These are phyloP conservation scores for Eucalyptus sp. DNA, from an alignment of 345 rosid genomes.

Conservation along the genomic window DNA sequence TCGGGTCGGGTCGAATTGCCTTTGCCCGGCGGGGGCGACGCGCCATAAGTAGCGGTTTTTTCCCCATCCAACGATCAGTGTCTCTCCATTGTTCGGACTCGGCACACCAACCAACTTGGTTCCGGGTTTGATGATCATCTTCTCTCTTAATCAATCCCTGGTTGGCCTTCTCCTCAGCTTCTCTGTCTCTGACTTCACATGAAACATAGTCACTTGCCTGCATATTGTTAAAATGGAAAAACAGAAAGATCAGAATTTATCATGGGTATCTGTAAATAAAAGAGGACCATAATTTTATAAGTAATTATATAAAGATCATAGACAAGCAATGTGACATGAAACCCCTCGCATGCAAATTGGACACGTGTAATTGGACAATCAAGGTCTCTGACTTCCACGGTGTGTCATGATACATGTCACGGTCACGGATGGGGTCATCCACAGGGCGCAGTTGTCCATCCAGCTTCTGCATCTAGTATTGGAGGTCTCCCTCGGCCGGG, in stretches of 20 bases:
- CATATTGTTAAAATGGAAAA: neutral
- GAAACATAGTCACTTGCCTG: neutral
- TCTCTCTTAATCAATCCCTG: neutral
- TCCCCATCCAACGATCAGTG: neutral
- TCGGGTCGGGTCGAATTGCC: neutral
- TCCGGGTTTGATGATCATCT: neutral
- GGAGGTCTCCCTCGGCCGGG: neutral
- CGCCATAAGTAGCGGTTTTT: neutral
- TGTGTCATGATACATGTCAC: neutral
- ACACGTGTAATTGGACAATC: neutral
- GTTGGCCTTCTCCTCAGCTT: neutral
- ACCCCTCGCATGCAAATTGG: neutral
- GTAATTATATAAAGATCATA: neutral
- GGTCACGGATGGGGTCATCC: neutral
- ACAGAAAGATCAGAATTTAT: neutral
- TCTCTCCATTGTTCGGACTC: neutral
- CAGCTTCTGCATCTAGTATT: neutral
- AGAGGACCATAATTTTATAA: neutral
- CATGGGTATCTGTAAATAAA: neutral
- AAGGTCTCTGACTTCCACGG: neutral
- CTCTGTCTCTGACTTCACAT: neutral
- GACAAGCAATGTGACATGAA: neutral
- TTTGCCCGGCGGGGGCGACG: neutral
- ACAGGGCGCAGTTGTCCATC: neutral
- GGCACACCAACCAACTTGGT: neutral